Evolutionary conservation across 495 filamentous ascomycete species (phyloP), one percentile per base, ranked within the genome.

Genomic region (Staphylotrichum longicolle): DNA sequence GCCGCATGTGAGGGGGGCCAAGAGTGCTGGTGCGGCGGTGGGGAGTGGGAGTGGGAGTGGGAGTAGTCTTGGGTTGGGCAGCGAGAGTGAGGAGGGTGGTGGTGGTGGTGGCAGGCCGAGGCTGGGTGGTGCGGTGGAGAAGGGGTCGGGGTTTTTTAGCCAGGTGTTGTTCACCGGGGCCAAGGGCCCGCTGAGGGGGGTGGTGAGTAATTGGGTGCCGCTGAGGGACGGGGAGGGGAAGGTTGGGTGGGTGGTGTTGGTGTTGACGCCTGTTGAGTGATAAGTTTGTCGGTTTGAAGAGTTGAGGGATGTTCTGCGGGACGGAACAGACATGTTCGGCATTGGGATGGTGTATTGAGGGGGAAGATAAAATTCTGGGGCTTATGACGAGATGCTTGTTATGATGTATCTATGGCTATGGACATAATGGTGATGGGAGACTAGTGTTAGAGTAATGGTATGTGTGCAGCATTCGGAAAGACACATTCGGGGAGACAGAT

Each of bases 161-260:
- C 51, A 68, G 15, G 59, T 70, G 1, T 58, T 72, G n/a, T 63
- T 35, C 40, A 57, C 54, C 14, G 30, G 35, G 8, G 35, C 20
- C 2, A 34, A 5, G 14, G 54, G 40, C 15, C 72, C 64, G 63
- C 66, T 73, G 61, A 77, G 77, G 61, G 74, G 68, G 67, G 70
- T 82, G 51, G 74, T 79, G n/a, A 77, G 72, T 32, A 78, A 81
- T 64, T 85, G 83, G 83, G 79, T 80, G 57, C 82, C 82, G 30
- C 61, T 82, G 65, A 83, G 80, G 68, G 77, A 83, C 65, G 79
- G 69, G 10, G 67, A 76, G 14, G 82, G 80, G 0, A 58, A 58
- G 34, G 72, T 82, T 15, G 72, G 58, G 15, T 82, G 74, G 67
- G 74, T 82, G 42, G 75, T 85, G 50, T 57, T 83, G 56, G 63